Evolutionary conservation across 2,329 filamentous ascomycete species (phyloP).

Genomic region (Aspergillus tamarii): DNA sequence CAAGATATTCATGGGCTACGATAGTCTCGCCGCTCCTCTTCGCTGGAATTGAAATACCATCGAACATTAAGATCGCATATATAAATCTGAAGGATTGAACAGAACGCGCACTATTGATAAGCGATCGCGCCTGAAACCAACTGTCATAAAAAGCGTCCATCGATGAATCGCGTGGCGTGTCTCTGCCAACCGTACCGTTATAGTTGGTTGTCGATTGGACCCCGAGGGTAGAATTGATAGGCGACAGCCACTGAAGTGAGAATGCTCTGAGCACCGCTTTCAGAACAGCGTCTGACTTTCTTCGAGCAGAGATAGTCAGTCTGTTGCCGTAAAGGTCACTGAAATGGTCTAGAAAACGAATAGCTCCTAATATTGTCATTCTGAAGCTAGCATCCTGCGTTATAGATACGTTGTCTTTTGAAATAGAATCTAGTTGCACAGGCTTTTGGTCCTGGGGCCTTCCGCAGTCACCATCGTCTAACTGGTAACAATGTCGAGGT

Average conservation of each 20-base stretch:
- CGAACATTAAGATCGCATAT: constrained; percentile 25
- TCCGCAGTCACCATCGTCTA: constrained; percentile 5
- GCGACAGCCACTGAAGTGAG: constrained; percentile 25
- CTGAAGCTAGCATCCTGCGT: too few relatives aligned
- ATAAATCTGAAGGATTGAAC: constrained; percentile 26
- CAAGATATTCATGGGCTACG: constrained; percentile 20
- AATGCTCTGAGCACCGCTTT: constrained; percentile 24
- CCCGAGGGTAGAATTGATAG: neutral
- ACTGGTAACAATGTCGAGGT: constrained; percentile 18
- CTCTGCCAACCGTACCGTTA: neutral
- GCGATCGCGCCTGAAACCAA: constrained; percentile 20
- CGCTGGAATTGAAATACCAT: constrained; percentile 24
- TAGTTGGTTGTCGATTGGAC: neutral
- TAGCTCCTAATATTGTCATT: constrained; percentile 16
- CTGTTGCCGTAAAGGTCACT: constrained; percentile 26
- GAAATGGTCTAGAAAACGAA: constrained; percentile 30
- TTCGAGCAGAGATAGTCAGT: constrained; percentile 13
- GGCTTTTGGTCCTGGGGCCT: neutral
- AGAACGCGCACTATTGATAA: constrained; percentile 12
- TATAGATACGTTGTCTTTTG: neutral
- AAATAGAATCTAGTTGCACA: neutral
- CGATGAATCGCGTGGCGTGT: neutral
- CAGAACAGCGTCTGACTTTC: constrained; percentile 23
- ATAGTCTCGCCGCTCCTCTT: constrained; percentile 1
- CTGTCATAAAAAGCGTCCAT: constrained; percentile 21